These are phyloP conservation scores for Paralagenidium karlingii DNA, from an alignment of 352 stramenopile species.

Conservation along the genomic window DNA sequence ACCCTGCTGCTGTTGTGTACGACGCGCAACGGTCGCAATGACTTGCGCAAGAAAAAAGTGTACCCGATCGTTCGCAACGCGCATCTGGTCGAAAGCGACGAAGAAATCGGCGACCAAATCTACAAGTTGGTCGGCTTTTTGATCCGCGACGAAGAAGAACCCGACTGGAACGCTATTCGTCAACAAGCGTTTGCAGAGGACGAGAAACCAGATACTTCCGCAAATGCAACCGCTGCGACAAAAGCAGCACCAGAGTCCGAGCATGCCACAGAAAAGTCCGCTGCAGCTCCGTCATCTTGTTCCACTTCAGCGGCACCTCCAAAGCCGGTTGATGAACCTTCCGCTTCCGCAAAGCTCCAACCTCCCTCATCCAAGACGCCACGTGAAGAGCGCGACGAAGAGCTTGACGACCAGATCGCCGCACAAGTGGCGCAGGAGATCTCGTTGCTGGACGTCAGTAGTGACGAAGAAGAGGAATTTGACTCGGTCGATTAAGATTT, in stretches of 20 bases:
- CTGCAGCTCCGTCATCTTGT: neutral
- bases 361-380: no score
- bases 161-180: conserved; percentile 69
- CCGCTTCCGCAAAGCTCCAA: no score
- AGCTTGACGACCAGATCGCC: conserved; percentile 56
- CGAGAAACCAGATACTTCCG: neutral
- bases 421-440: conserved; percentile 54
- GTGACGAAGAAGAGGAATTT: conserved; percentile 64
- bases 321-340: conserved; percentile 2
- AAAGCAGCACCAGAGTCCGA: neutral
- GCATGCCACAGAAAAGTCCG: neutral
- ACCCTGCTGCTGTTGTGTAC: conserved; percentile 67
- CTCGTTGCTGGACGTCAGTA: conserved; percentile 67
- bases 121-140: conserved; percentile 84
- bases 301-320: neutral
- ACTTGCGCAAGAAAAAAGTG: conserved; percentile 73
- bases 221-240: neutral
- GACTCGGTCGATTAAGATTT: conserved; percentile 18
- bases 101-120: conserved; percentile 77
- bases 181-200: conserved; percentile 35
- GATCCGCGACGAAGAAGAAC: conserved; percentile 79
- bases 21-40: conserved; percentile 61
- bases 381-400: conserved; percentile 62
- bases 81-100: conserved; percentile 64
- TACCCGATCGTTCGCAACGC: conserved; percentile 79